A percentile compares a stretch with the other conserved stretches of the same genome.
Evolutionary conservation across 2,329 filamentous ascomycete genomes (phyloP).

Genomic region (Corniculantispora saksenae): DNA sequence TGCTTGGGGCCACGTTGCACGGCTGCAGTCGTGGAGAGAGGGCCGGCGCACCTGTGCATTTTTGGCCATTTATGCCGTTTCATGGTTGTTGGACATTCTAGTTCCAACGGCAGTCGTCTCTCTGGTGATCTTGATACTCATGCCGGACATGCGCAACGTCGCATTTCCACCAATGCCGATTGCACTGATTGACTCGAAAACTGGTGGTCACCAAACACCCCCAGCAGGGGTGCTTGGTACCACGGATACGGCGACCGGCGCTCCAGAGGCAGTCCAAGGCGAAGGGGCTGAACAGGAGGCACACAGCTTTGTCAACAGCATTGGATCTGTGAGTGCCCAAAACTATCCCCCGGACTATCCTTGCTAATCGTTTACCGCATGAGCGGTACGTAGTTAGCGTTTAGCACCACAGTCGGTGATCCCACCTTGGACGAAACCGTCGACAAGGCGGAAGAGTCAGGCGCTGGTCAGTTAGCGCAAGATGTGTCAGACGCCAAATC

Average conservation of each 20-base stretch:
- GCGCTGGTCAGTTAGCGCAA: constrained; percentile 27
- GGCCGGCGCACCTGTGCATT: constrained; percentile 65
- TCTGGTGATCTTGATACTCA: constrained; percentile 63
- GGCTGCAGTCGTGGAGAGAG: constrained; percentile 77
- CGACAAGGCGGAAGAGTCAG: neutral
- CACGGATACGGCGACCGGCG: constrained; percentile 72
- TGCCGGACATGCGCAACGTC: constrained; percentile 57
- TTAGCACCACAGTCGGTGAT: constrained; percentile 72
- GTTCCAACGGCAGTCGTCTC: constrained; percentile 58
- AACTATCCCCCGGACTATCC: too few relatives aligned
- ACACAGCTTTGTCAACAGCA: constrained; percentile 70
- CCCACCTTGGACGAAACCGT: constrained; percentile 57
- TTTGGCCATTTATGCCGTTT: constrained; percentile 49
- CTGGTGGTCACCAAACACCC: constrained; percentile 73
- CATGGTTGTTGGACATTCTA: constrained; percentile 70
- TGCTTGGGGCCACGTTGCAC: constrained; percentile 68
- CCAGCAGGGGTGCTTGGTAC: constrained; percentile 71
- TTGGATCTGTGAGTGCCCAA: constrained; percentile 36
- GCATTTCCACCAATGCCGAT: constrained; percentile 76
- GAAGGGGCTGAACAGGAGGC: constrained; percentile 80
- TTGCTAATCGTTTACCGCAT: neutral
- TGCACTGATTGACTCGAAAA: constrained; percentile 65
- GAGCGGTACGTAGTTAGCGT: constrained; percentile 52
- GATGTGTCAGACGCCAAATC: constrained; percentile 36
- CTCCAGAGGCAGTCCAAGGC: constrained; percentile 75